These are phyloP conservation scores for Heritiera fomes DNA, from an alignment of 345 rosid genomes.

Conservation along the genomic window DNA sequence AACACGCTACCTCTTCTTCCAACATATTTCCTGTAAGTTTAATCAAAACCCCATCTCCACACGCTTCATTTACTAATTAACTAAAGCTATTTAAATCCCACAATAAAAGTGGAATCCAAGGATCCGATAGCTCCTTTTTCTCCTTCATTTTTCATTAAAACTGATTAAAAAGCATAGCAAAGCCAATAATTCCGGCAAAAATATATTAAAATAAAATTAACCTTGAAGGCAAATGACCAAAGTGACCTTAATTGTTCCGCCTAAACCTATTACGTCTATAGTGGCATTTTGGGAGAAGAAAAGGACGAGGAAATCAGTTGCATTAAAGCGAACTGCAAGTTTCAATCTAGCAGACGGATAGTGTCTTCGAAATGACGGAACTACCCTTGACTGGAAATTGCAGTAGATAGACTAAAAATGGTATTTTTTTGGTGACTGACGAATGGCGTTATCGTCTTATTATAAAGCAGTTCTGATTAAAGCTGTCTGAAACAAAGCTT, in stretches of 20 bases:
- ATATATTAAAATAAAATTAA: background rate
- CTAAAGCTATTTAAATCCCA: background rate
- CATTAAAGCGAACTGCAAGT: slow-evolving; percentile 26
- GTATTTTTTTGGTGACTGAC: background rate
- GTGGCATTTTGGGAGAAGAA: slow-evolving; percentile 18
- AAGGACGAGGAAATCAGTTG: background rate
- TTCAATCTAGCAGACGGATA: slow-evolving; percentile 19
- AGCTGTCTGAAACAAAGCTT: slow-evolving; percentile 13
- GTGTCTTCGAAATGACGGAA: slow-evolving; percentile 8
- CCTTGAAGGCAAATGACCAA: slow-evolving; percentile 7
- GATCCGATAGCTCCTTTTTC: slow-evolving; percentile 21
- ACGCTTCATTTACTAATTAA: slow-evolving; percentile 14
- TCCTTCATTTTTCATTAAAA: slow-evolving; percentile 5
- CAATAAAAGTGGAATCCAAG: slow-evolving; percentile 25
- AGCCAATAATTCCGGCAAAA: slow-evolving; percentile 24
- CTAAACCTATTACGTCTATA: background rate
- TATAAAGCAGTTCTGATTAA: background rate
- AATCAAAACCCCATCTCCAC: slow-evolving; percentile 21
- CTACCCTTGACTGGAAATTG: slow-evolving; percentile 9
- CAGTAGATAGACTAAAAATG: background rate
- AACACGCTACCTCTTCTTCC: slow-evolving; percentile 30
- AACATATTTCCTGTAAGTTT: slow-evolving; percentile 11
- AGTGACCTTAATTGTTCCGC: background rate
- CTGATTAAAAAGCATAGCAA: background rate
- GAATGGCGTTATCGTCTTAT: slow-evolving; percentile 26